Base-by-base conservation (phyloP, 1,284 basidiomycete genomes). In the Cryptococcus amylolentus region DNA sequence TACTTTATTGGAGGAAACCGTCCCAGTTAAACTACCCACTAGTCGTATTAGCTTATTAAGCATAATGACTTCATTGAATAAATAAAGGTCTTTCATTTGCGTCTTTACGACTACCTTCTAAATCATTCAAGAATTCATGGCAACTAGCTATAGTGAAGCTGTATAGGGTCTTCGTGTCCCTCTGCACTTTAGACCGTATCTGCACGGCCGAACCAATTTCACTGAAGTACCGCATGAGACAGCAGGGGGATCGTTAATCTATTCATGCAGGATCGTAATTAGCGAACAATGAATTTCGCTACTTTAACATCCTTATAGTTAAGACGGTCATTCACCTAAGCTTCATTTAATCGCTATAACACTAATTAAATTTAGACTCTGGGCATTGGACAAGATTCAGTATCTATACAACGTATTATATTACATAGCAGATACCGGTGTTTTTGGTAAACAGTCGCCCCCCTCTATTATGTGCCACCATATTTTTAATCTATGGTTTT, bases 251-350 rank as follows among this genome's bases (percentile, higher is more conserved):
- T 67, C 64, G 63, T 65, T 61, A 61, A 59, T 63, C 62, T 62
- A 62, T 69, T 66, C 62, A 68, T 66, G 64, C 66, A 64, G 66
- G 66, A 68, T 65, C 66, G 53, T 61, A 68, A 58, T 68, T 67
- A 66, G 58, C 55, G 66, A 62, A 61, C 66, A 68, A 68, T 63
- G 63, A 66, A 68, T 68, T 69, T 69, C 66, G 63, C 62, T 66
- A 65, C 63, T 55, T 63, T 67, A 63, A 58, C 52, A 67, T 63
- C 65, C 65, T 67, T 65, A 65, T 64, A 62, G 64, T 66, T 67
- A 67, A 67, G 65, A 65, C 65, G 54, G 65, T 59, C 64, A 59
- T 65, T 67, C 52, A 65, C 62, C 61, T 60, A 56, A 56, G 51
- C 49, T 64, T 63, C 52, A 56, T 47, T 26, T 35, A 56, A 40